These are phyloP conservation scores for Pascua guehoae DNA, from an alignment of 1,284 basidiomycete species.

Conservation along the genomic window DNA sequence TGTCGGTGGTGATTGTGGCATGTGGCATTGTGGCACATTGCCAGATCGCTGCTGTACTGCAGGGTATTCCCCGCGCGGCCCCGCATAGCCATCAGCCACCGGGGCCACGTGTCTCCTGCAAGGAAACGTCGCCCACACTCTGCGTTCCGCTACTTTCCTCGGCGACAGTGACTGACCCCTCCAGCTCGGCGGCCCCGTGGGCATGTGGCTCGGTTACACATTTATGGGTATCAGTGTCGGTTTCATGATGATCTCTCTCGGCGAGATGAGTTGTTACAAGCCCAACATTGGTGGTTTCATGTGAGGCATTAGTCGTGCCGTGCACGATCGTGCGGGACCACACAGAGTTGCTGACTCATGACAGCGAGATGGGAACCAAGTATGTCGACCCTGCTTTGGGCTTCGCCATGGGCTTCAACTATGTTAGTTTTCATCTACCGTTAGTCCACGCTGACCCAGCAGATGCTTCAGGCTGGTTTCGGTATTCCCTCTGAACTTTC, in stretches of 20 bases:
- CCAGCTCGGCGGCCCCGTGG: slow-evolving; percentile 48
- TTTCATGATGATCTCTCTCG: slow-evolving; percentile 16
- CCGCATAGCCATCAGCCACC: no score
- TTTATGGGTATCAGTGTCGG: slow-evolving; percentile 20
- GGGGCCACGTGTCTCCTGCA: no score
- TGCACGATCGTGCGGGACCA: no score
- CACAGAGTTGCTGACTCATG: no score
- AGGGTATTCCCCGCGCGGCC: no score
- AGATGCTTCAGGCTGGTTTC: slow-evolving; percentile 57
- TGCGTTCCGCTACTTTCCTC: no score
- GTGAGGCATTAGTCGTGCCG: no score
- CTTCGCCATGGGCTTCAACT: slow-evolving; percentile 56
- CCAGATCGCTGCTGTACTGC: no score
- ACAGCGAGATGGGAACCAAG: slow-evolving; percentile 19
- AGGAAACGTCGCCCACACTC: no score
- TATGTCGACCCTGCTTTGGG: slow-evolving; percentile 57
- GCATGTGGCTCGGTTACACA: slow-evolving; percentile 35
- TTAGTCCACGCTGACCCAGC: no score
- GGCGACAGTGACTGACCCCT: not conserved
- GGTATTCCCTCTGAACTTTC: slow-evolving; percentile 61
- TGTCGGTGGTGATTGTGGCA: no score
- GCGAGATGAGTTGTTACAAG: slow-evolving; percentile 17
- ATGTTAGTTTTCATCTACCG: slow-evolving; percentile 31
- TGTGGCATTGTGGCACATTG: no score
- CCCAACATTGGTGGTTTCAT: slow-evolving; percentile 23